These are phyloP conservation scores for Phytophthora pistaciae DNA, from an alignment of 352 stramenopile species.

Conservation along the genomic window DNA sequence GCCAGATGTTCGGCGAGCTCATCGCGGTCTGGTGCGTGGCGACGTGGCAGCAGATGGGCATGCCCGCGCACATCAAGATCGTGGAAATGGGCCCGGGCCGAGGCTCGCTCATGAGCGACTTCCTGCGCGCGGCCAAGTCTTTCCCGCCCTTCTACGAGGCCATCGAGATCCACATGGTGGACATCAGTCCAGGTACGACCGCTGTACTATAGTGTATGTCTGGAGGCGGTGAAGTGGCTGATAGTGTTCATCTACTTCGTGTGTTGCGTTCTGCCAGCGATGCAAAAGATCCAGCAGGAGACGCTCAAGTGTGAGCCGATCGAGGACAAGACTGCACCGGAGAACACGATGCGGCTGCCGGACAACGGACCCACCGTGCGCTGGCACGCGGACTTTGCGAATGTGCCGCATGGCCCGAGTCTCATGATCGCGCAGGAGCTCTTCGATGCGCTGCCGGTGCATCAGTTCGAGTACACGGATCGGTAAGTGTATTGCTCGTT, in stretches of 20 bases:
- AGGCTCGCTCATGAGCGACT: slow-evolving; percentile 95
- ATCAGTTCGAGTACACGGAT: slow-evolving; percentile 96
- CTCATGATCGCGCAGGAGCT: slow-evolving; percentile 96
- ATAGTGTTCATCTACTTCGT: slow-evolving; percentile 1
- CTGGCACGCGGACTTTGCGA: slow-evolving; percentile 91
- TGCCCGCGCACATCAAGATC: slow-evolving; percentile 78
- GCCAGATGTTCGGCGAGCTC: slow-evolving; percentile 94
- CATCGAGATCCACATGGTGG: slow-evolving; percentile 92
- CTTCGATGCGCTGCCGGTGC: slow-evolving; percentile 95
- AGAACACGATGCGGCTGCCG: slow-evolving; percentile 61
- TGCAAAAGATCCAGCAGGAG: slow-evolving; percentile 92
- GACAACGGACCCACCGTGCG: slow-evolving; percentile 59
- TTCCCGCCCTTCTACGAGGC: slow-evolving; percentile 91
- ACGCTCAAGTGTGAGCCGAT: slow-evolving; percentile 69
- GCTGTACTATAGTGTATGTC: background rate
- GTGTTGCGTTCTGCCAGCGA: slow-evolving; percentile 38
- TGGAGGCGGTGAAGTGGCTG: slow-evolving; percentile 1
- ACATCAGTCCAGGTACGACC: slow-evolving; percentile 81
- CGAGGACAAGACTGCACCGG: slow-evolving; percentile 31
- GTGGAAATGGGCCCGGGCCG: slow-evolving; percentile 94
- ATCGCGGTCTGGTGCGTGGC: slow-evolving; percentile 93
- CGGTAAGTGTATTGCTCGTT: slow-evolving; percentile 42
- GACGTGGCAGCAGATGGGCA: slow-evolving; percentile 92
- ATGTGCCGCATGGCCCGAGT: slow-evolving; percentile 80
- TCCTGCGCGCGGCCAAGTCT: slow-evolving; percentile 88